Base-by-base conservation (phyloP, 2,329 filamentous ascomycete genomes). In the Aspergillus glaucus region DNA sequence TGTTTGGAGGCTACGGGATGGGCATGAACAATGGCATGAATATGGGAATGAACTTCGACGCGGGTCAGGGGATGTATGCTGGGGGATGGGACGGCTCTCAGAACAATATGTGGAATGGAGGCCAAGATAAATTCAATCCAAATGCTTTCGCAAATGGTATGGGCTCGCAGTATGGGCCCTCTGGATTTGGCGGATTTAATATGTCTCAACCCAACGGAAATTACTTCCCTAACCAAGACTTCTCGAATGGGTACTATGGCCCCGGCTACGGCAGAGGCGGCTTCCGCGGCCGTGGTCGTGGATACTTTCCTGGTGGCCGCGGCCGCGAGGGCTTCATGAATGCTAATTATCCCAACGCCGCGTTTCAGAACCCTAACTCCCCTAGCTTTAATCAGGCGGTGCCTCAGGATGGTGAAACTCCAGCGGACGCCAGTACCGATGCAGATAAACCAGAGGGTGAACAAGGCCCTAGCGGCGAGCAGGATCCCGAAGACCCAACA, bases 111-210 rank as follows among this genome's bases (percentile, higher is more conserved):
- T 89, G 85, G 86, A 87, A 85, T 84, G 81, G 82, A 79, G 81
- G 82, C 79, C 85, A 86, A 85, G 85, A 88, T 88, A 89, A 88
- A 86, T 88, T 82, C 84, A 90, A 85, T 80, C 80, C 82, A 86
- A 88, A 82, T 87, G 83, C 82, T 81, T 80, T 74, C 65, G 66
- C 81, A 73, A 70, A 79, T 79, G 82, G 83, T 79, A 87, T 87
- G 81, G 84, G 82, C 78, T 83, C 84, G 87, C 85, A 88, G 75
- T 88, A 81, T 82, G 85, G 85, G 75, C 79, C 80, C 81, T 78
- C 82, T 78, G 84, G 84, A 75, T 88, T 79, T 73, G 75, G 75
- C 72, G 73, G 75, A 61, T 79, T 77, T 77, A 80, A 85, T 84
- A 84, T 86, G 81, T 76, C 85, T 78, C 81, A 86, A 63, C 68